phyloP scores from a whole-genome alignment of 768 basidiomycete genomes.

The Chalciporus sphaerocephalus region DNA sequence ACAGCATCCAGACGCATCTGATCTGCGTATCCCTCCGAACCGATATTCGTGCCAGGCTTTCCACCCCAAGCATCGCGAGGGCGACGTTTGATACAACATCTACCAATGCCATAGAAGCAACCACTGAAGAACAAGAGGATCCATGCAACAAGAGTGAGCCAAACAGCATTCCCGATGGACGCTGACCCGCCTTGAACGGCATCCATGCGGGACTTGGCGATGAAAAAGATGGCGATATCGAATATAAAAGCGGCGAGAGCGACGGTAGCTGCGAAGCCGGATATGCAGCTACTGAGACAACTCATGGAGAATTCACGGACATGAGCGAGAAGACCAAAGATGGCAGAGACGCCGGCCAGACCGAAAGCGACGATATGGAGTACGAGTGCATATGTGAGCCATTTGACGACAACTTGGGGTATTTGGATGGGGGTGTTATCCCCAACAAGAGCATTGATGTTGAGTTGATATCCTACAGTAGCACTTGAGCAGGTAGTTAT shows the following conservation, averaged over 20 bases:
- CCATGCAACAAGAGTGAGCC: conserved; percentile 88
- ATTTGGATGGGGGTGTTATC: conserved; percentile 64
- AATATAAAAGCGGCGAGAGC: conserved; percentile 88
- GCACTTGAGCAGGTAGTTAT: conserved; percentile 73
- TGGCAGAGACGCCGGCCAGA: conserved; percentile 61
- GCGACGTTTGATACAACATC: conserved; percentile 74
- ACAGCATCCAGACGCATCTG: conserved; percentile 78
- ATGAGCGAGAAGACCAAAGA: conserved; percentile 87
- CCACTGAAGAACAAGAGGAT: conserved; percentile 85
- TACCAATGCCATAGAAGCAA: conserved; percentile 80
- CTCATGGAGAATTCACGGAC: conserved; percentile 82
- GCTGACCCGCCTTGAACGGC: conserved; percentile 67
- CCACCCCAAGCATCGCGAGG: conserved; percentile 38
- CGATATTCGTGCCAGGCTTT: conserved; percentile 29
- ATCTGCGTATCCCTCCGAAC: conserved; percentile 43
- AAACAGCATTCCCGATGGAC: conserved; percentile 80
- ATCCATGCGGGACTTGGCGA: conserved; percentile 83
- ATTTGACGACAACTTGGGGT: conserved; percentile 82
- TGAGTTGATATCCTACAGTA: conserved; percentile 80
- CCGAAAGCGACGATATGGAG: conserved; percentile 86
- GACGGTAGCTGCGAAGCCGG: conserved; percentile 74
- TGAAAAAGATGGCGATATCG: conserved; percentile 86
- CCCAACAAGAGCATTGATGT: conserved; percentile 78
- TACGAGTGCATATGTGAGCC: conserved; percentile 91
- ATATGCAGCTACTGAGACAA: conserved; percentile 76